A percentile compares a stretch with the other conserved stretches of the same genome.
Evolutionary conservation across 148 eudicot species (phyloP).

Genomic region (Fallopia convolvulus): DNA sequence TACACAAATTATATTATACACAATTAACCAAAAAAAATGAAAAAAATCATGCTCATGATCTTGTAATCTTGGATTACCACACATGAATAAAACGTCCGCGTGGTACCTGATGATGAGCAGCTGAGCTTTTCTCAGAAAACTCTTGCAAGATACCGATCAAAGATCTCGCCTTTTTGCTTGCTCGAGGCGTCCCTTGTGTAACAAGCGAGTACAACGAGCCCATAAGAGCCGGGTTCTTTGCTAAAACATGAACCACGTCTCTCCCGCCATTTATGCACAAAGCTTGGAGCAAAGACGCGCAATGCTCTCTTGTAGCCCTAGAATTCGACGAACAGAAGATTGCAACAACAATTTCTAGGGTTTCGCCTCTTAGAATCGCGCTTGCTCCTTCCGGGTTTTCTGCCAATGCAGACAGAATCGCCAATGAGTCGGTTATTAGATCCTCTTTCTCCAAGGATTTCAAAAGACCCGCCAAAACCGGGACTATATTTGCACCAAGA

Average conservation of each 20-base stretch:
- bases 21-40: not conserved
- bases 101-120: conserved; percentile 30
- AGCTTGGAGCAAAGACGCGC: conserved; percentile 53
- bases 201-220: conserved; percentile 48
- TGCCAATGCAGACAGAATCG: conserved; percentile 53
- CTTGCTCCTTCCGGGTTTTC: conserved; percentile 55
- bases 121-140: conserved; percentile 39
- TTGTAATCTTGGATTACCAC: conserved; percentile 30
- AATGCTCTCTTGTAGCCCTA: conserved; percentile 47
- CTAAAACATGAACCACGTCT: conserved; percentile 74
- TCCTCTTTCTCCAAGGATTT: conserved; percentile 42
- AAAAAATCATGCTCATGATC: not conserved
- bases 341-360: conserved; percentile 25
- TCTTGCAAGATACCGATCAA: conserved; percentile 60
- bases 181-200: conserved; percentile 44
- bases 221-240: conserved; percentile 57
- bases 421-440: conserved; percentile 47
- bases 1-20: not conserved
- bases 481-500: conserved; percentile 54
- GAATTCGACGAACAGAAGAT: conserved; percentile 40
- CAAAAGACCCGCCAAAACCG: conserved; percentile 35
- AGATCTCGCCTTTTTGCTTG: conserved; percentile 60
- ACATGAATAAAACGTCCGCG: conserved; percentile 52
- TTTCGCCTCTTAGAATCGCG: conserved; percentile 37
- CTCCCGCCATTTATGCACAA: conserved; percentile 50